Base-by-base conservation (phyloP, 2,329 filamentous ascomycete genomes). In the Colletotrichum caudatum region DNA sequence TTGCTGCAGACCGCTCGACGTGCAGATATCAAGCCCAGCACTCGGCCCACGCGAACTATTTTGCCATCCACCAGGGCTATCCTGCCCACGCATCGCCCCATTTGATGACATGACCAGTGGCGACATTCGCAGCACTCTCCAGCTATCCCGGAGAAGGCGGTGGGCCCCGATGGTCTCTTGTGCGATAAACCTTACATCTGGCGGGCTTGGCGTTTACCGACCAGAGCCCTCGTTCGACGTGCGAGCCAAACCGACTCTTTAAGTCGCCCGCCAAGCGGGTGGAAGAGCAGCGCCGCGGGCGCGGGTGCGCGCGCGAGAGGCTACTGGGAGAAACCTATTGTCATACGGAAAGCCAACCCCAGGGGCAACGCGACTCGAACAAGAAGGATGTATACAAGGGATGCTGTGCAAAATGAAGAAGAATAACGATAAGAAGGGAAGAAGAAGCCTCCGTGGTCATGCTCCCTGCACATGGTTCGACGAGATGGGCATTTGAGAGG, bases 81-180 rank as follows among this genome's bases (percentile, higher is more conserved):
- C 8, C 20, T 46, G 18, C 41, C 18, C 39, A 5, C 16, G 16
- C 39, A 2, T 14, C 41, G 1, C 18, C 11, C n/a, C 60, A 18
- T 41, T 41, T 26, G 46, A 63, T 63, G 48, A 53, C 60, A 41
- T 63, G 37, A 37, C 46, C 26, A 18, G 63, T 54, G 63, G 44
- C 63, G 48, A 70, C 23, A 23, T 54, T 60, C 56, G 23, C 23
- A 29, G 29, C 44, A 5, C 4, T 16, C 39, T 14, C 39, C 39
- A 12, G 20, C n/a, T 8, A 14, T 7, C 37, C 23, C 26, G 20
- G 3, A 65, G 29, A 60, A 44, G 18, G 4, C 12, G 39, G 18
- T 29, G 48, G 67, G 61, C 56, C 63, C 67, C 66, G 39, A 41
- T 66, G 56, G 66, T 70, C 48, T 59, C 18, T 41, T n/a, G 6